Base-by-base conservation (phyloP, 768 basidiomycete genomes). In the Nevesoporus exiguus region DNA sequence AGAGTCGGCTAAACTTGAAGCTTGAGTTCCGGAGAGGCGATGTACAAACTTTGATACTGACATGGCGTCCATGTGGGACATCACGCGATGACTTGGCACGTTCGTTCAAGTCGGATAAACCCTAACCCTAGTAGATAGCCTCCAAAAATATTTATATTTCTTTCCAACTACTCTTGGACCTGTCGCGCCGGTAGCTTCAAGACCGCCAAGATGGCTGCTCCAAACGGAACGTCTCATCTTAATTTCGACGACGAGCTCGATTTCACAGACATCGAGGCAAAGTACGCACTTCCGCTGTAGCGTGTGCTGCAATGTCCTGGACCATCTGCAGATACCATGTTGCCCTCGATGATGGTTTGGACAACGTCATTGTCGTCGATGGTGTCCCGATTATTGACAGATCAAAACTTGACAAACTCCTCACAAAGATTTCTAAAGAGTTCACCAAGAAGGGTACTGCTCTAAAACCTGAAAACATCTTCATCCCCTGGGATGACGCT, bases 291-390 rank as follows among this genome's bases (percentile, higher is more conserved):
- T 8, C 24, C 49, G 27, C 11, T 22, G 15, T 7, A 27, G 43
- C 13, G 49, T 22, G 43, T 34, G 9, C 22, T 19, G 37, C 47
- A 29, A 52, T 52, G 27, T 58, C 61, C 39, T 54, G 44, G 40
- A 24, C 52, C 43, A 46, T 21, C 33, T n/a, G 8, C 68, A 97
- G 94, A 77, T 96, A 93, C 74, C 80, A 85, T 60, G 86, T 95
- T 62, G 77, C 90, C 53, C 83, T 85, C 59, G 89, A 92, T 62
- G 86, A 93, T 60, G 81, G 90, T 37, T 82, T 98, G 65, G 97
- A 98, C 76, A 91, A 90, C 66, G 83, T 92, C 52, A 73, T 99
- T 49, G 88, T 98, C 49, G 84, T 98, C 54, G 97, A 98, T 70
- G 93, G 93, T 47, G 80, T 95, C 21, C 97, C 95, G 10, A 70